Conservation (phyloP, 495 filamentous ascomycete genomes). For the Endocarpon pusillum region DNA sequence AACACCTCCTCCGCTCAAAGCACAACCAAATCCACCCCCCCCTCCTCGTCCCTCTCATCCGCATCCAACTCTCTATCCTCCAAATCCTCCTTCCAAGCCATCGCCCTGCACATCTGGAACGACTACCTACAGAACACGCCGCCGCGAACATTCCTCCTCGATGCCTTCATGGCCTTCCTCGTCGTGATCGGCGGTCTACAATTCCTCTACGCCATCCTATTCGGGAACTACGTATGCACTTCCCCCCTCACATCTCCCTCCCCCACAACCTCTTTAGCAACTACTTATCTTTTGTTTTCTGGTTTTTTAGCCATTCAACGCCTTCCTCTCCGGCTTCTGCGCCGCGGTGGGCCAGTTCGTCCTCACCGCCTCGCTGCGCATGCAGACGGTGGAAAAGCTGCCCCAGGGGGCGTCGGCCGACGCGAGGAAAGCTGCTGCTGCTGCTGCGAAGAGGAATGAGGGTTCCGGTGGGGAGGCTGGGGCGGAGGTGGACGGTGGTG, state of each 20-base stretch:
- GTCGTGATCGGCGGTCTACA: constrained; percentile 73
- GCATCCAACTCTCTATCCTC: constrained; percentile 14
- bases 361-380: constrained; percentile 73
- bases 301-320: constrained; percentile 99
- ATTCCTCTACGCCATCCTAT: constrained; percentile 83
- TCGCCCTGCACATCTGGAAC: constrained; percentile 38
- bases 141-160: constrained; percentile 81
- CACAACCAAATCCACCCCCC: constrained; percentile 14
- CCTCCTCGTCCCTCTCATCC: constrained; percentile 6
- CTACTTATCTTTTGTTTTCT: too few relatives aligned
- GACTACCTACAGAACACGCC: constrained; percentile 66
- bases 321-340: constrained; percentile 86
- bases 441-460: constrained; percentile 15
- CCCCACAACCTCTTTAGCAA: too few relatives aligned
- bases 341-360: constrained; percentile 97
- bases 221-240: constrained; percentile 75
- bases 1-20: constrained; percentile 7
- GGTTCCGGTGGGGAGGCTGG: constrained; percentile 9
- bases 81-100: constrained; percentile 15
- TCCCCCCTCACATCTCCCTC: too few relatives aligned
- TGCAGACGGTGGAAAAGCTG: constrained; percentile 50
- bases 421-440: constrained; percentile 16
- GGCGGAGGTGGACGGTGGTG: background rate
- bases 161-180: constrained; percentile 83
- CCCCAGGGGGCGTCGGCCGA: too few relatives aligned